Conservation (phyloP, 2,329 filamentous ascomycete genomes). For the Diaporthe capsici region DNA sequence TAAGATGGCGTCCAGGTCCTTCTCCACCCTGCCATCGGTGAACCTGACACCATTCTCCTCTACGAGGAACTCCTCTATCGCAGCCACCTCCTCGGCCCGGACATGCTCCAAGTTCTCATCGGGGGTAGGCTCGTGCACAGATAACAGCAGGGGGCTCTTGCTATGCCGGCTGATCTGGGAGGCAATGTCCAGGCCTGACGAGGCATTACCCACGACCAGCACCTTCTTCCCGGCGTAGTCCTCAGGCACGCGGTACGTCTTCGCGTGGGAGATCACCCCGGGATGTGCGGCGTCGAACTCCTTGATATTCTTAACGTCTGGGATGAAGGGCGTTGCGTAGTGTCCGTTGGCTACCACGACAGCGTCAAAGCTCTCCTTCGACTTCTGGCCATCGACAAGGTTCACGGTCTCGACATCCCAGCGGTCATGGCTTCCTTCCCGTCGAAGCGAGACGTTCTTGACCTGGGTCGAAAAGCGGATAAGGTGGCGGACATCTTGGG, state of each 20-base stretch:
- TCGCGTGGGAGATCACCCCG: conserved; percentile 78
- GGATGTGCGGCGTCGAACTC: conserved; percentile 73
- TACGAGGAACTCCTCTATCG: conserved; percentile 70
- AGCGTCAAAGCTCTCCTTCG: conserved; percentile 75
- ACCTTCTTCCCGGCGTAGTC: conserved; percentile 79
- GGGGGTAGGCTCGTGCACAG: conserved; percentile 66
- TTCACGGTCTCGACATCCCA: conserved; percentile 65
- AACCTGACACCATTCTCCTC: conserved; percentile 74
- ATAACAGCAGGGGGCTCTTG: conserved; percentile 74
- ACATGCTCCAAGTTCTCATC: conserved; percentile 60
- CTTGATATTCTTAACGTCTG: conserved; percentile 70
- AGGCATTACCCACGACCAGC: conserved; percentile 85
- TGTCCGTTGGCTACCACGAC: conserved; percentile 83
- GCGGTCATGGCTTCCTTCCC: conserved; percentile 54
- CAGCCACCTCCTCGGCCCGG: conserved; percentile 65
- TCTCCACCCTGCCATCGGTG: conserved; percentile 73
- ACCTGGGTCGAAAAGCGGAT: conserved; percentile 82
- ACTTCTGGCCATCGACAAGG: conserved; percentile 21
- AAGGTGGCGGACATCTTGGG: conserved; percentile 74
- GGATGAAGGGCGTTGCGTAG: conserved; percentile 78
- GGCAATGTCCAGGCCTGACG: conserved; percentile 88
- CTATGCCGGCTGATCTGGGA: conserved; percentile 78
- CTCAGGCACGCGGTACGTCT: conserved; percentile 79
- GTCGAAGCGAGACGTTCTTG: conserved; percentile 64
- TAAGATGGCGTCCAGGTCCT: conserved; percentile 80